These are phyloP conservation scores for Emmonsia crescens DNA, from an alignment of 2,329 filamentous ascomycete genomes.

Conservation along the genomic window DNA sequence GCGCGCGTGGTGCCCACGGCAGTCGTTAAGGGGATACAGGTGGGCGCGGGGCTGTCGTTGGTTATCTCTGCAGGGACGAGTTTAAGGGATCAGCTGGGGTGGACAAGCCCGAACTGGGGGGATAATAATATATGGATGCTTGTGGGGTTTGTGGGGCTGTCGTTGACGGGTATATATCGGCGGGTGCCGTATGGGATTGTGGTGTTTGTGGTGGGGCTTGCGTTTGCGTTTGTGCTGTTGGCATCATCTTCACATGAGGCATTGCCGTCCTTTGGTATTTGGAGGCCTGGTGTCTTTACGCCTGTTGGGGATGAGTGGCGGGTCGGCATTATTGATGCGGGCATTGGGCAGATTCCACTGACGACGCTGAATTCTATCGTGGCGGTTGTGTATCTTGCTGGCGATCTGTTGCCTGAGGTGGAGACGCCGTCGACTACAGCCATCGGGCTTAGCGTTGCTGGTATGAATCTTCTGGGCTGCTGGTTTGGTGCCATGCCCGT, in stretches of 20 bases:
- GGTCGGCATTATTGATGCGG: slow-evolving; percentile 52
- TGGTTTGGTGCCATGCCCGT: slow-evolving; percentile 95
- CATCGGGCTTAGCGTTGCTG: slow-evolving; percentile 68
- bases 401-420: slow-evolving; percentile 62
- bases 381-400: slow-evolving; percentile 68
- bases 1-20: slow-evolving; percentile 68
- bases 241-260: slow-evolving; percentile 11
- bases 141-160: slow-evolving; percentile 59
- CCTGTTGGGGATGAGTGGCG: slow-evolving; percentile 40
- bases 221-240: slow-evolving; percentile 47
- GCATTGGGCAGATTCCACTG: slow-evolving; percentile 76
- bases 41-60: slow-evolving; percentile 78
- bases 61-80: slow-evolving; percentile 63
- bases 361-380: slow-evolving; percentile 90
- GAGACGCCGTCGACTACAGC: slow-evolving; percentile 61
- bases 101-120: slow-evolving; percentile 53
- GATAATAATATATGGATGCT: slow-evolving; percentile 73
- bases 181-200: slow-evolving; percentile 68
- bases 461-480: slow-evolving; percentile 74
- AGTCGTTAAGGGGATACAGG: slow-evolving; percentile 88
- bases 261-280: slow-evolving; percentile 47
- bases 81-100: slow-evolving; percentile 57
- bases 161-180: slow-evolving; percentile 54
- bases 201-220: slow-evolving; percentile 57
- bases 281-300: slow-evolving; percentile 46